Evolutionary conservation across 2,329 filamentous ascomycete species (phyloP), one percentile per base, ranked within the genome.

Genomic region (Blastomyces gilchristii): DNA sequence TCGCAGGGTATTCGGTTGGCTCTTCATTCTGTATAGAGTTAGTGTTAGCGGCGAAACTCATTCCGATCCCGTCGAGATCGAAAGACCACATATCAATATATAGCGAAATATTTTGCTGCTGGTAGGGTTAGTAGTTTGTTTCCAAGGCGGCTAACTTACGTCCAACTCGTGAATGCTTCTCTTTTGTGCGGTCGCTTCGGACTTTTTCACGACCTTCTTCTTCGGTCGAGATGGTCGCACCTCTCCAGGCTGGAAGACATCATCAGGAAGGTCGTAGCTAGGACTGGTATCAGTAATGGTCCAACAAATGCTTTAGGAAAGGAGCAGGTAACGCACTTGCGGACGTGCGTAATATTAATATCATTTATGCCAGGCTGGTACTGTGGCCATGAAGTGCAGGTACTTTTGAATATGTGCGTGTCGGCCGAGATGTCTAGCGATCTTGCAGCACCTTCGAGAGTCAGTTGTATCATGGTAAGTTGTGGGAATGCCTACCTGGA

Each of bases 241-340:
- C 75, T 99, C 94, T 70, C 90, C 90, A 31, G 86, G 79, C 58
- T 87, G 71, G 73, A 99, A 99, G 2, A 97, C 86, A 74, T 99
- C 93, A 64, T 90, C 87, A 37, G 94, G 94, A 34, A 99, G 82
- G 71, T 91, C 87, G 73, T 90, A 89, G 76, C 92, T 67, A 53
- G 60, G 41, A 31, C 16, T 9, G 62, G 61, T 45, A 68, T 69
- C 65, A 70, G 63, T 64, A 63, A 43, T 61, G 12, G 63, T 22
- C 64, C 57, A 53, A 62, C 22, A 53, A 34, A 59, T 58, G 16
- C 43, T 34, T 3, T 25, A 49, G 45, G 18, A 22, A 31, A 18
- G 47, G 50, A 18, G 12, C 43, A 49, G 31, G 37, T 37, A 28
- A 78, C 87, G 78, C 81, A 96, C 92, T 88, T 95, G 76, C 90